Percentiles rank a stretch among this genome's conserved stretches.
Evolutionary conservation across 2,329 filamentous ascomycete species (phyloP).

Genomic region (Hymenotorrendiella dingleyae): DNA sequence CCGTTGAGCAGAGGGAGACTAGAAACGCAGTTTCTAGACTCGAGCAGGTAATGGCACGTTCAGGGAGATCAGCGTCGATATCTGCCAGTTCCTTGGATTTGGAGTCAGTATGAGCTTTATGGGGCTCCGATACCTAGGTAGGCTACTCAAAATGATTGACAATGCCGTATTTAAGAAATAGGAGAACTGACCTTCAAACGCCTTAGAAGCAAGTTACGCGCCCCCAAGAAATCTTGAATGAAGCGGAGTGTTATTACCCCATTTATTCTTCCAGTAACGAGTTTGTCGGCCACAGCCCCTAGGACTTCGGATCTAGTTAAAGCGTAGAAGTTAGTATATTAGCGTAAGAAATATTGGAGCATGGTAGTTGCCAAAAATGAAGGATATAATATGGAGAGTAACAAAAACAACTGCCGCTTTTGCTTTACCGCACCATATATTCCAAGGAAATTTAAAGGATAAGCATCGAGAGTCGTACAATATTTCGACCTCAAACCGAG

Average conservation of each 20-base stretch:
- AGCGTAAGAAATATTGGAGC: too few species aligned
- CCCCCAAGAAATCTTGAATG: constrained; percentile 51
- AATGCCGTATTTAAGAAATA: too few species aligned
- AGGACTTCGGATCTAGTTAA: constrained; percentile 26
- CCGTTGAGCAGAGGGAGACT: constrained; percentile 58
- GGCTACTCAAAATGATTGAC: too few species aligned
- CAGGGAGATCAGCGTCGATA: constrained; percentile 47
- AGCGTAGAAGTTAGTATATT: not conserved
- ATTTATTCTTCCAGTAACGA: constrained; percentile 21
- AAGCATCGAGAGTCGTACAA: too few species aligned
- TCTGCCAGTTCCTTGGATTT: constrained; percentile 45
- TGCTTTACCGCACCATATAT: too few species aligned
- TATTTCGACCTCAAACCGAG: too few species aligned
- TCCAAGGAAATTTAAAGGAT: too few species aligned
- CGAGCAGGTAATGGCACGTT: constrained; percentile 46
- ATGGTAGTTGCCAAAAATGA: too few species aligned
- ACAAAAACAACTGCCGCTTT: too few species aligned
- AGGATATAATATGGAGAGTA: too few species aligned
- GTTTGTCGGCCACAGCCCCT: constrained; percentile 24
- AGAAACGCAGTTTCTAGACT: constrained; percentile 58
- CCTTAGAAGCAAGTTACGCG: constrained; percentile 46
- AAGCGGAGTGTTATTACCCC: constrained; percentile 26
- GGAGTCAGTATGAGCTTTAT: constrained; percentile 8
- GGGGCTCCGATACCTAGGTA: too few species aligned
- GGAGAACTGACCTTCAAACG: constrained; percentile 22